Percentiles rank a stretch among this genome's conserved stretches.
These are phyloP conservation scores for Jatropha curcas DNA, from an alignment of 345 rosid genomes.

Conservation along the genomic window DNA sequence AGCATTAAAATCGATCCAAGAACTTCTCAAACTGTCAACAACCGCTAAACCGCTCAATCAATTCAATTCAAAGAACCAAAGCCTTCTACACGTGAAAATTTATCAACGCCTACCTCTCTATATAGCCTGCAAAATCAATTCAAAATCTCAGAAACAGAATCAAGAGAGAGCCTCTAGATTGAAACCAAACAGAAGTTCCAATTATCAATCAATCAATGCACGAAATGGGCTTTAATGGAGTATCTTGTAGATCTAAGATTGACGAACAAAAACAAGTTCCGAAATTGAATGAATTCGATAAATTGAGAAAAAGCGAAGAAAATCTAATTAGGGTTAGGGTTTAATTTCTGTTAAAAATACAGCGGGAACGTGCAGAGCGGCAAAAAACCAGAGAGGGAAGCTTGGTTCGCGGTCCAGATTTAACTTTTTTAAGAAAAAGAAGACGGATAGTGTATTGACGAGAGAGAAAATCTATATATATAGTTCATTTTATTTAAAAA, in stretches of 20 bases:
- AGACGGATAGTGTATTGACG: constrained; percentile 18
- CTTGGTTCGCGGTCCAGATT: constrained; percentile 61
- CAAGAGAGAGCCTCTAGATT: constrained; percentile 16
- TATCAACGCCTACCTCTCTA: constrained; percentile 15
- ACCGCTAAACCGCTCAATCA: constrained; percentile 14
- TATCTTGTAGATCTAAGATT: constrained; percentile 43
- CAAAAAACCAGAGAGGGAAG: constrained; percentile 49
- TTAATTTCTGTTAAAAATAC: constrained; percentile 25
- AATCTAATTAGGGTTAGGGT: constrained; percentile 48
- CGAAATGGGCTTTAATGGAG: no score
- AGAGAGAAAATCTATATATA: constrained; percentile 4
- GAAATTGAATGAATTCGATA: neutral
- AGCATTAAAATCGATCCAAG: constrained; percentile 10
- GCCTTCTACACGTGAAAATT: constrained; percentile 8
- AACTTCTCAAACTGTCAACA: constrained; percentile 16
- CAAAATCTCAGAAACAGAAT: constrained; percentile 18
- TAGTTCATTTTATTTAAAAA: neutral
- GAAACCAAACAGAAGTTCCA: constrained; percentile 14
- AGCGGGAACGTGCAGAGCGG: constrained; percentile 64
- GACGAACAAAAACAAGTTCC: neutral
- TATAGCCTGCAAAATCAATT: constrained; percentile 12
- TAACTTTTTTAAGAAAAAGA: constrained; percentile 32
- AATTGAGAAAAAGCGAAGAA: neutral
- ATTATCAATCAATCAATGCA: neutral
- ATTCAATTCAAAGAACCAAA: constrained; percentile 3